Percentiles rank a stretch among this genome's conserved stretches.
phyloP scores from a whole-genome alignment of 352 stramenopile species.

The Pythium pyrilobum region DNA sequence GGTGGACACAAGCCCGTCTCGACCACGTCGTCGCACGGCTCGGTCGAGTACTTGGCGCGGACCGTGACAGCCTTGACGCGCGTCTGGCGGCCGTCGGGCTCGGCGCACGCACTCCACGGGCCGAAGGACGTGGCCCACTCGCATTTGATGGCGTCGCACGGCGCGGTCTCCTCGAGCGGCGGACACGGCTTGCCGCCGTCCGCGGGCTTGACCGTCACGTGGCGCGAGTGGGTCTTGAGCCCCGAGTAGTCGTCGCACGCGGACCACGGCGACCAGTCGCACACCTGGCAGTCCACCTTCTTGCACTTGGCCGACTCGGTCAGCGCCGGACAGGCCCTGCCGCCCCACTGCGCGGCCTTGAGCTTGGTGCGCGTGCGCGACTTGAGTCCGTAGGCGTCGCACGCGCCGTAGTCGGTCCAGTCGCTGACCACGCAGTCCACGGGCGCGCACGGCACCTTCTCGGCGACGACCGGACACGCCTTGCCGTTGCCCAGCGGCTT shows the following conservation, averaged over 20 bases:
- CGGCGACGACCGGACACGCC: background rate
- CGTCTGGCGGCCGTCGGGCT: no score
- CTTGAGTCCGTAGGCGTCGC: background rate
- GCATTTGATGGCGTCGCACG: no score
- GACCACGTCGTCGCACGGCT: no score
- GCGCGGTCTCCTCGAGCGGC: background rate
- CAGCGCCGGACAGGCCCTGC: background rate
- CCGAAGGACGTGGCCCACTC: no score
- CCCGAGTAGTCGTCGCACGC: background rate
- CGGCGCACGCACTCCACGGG: no score
- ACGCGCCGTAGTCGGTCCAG: slow-evolving; percentile 3
- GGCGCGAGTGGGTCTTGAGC: background rate
- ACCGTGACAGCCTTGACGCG: no score
- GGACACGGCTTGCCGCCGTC: slow-evolving; percentile 12
- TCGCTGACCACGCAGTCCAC: slow-evolving; percentile 6
- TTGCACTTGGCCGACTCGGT: slow-evolving; percentile 7
- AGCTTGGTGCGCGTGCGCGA: slow-evolving; percentile 6
- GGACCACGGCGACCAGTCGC: slow-evolving; percentile 1
- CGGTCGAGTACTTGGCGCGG: no score
- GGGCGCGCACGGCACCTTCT: background rate
- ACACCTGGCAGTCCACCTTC: slow-evolving; percentile 5
- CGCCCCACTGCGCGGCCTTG: background rate
- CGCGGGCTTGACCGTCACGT: background rate
- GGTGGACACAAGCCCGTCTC: no score
- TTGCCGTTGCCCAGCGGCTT: background rate